Evolutionary conservation across 179 eudicot genomes (phyloP).

Genomic region (Pouteria campechiana): DNA sequence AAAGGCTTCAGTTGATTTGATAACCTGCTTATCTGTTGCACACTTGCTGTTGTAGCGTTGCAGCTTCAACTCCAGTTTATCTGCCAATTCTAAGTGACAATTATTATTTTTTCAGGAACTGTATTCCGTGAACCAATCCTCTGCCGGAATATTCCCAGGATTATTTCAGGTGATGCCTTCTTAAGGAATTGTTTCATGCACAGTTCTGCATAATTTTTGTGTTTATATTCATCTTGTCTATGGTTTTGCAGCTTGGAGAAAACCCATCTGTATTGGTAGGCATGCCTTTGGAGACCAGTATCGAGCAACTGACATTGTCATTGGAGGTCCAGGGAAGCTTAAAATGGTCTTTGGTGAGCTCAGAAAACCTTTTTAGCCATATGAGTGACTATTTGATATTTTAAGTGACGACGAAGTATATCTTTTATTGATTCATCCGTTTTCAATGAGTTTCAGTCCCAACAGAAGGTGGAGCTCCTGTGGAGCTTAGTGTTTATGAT

Average conservation of each 20-base stretch:
- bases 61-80: too few species aligned
- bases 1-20: too few species aligned
- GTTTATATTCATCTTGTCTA: neutral
- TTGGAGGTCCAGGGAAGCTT: slow-evolving; percentile 83
- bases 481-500: slow-evolving; percentile 75
- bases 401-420: neutral
- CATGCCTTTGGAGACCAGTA: slow-evolving; percentile 99
- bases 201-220: too few species aligned
- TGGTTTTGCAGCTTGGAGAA: slow-evolving; percentile 62
- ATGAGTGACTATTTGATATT: neutral
- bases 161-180: slow-evolving; percentile 54
- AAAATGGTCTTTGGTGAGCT: slow-evolving; percentile 85
- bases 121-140: slow-evolving; percentile 95
- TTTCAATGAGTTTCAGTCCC: slow-evolving; percentile 40
- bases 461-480: slow-evolving; percentile 55
- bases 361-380: neutral
- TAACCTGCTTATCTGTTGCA: too few species aligned
- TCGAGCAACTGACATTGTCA: slow-evolving; percentile 81
- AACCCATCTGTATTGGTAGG: slow-evolving; percentile 96
- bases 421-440: neutral
- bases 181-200: too few species aligned
- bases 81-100: neutral
- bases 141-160: slow-evolving; percentile 84
- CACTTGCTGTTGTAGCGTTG: too few species aligned
- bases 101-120: slow-evolving; percentile 41